phyloP scores from a whole-genome alignment of 306 rosid genomes.

The Fragaria ananassa region DNA sequence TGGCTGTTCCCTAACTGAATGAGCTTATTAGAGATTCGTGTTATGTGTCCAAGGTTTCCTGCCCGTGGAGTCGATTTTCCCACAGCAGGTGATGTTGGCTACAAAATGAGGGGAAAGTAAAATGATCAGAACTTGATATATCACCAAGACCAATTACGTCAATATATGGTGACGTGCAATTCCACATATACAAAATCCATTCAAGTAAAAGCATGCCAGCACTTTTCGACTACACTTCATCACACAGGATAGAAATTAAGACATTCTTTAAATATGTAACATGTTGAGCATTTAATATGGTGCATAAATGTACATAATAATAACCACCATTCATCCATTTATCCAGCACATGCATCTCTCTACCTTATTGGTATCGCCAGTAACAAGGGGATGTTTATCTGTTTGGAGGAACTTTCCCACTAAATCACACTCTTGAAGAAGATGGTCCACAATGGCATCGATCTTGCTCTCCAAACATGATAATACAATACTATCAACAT shows the following conservation, averaged over 20 bases:
- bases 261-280: not conserved
- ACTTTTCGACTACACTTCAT: not conserved
- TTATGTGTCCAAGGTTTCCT: slow-evolving; percentile 88
- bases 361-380: slow-evolving; percentile 63
- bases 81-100: slow-evolving; percentile 71
- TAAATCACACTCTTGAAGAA: slow-evolving; percentile 81
- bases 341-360: slow-evolving; percentile 26
- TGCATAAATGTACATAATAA: not conserved
- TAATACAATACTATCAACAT: slow-evolving; percentile 75
- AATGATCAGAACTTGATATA: slow-evolving; percentile 18
- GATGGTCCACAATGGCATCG: slow-evolving; percentile 62
- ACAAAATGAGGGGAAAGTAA: slow-evolving; percentile 33
- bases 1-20: slow-evolving; percentile 63
- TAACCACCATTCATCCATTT: slow-evolving; percentile 17
- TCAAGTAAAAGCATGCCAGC: slow-evolving; percentile 1
- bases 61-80: slow-evolving; percentile 69
- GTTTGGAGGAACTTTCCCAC: slow-evolving; percentile 68
- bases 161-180: slow-evolving; percentile 8
- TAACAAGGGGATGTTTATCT: slow-evolving; percentile 62
- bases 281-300: not conserved
- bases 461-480: slow-evolving; percentile 89
- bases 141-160: not conserved
- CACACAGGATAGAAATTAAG: slow-evolving; percentile 6
- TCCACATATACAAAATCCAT: slow-evolving; percentile 1
- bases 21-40: slow-evolving; percentile 74